These are phyloP conservation scores for Arxiozyma slooffiae DNA, from an alignment of 1,139 yeast species.

Conservation along the genomic window DNA sequence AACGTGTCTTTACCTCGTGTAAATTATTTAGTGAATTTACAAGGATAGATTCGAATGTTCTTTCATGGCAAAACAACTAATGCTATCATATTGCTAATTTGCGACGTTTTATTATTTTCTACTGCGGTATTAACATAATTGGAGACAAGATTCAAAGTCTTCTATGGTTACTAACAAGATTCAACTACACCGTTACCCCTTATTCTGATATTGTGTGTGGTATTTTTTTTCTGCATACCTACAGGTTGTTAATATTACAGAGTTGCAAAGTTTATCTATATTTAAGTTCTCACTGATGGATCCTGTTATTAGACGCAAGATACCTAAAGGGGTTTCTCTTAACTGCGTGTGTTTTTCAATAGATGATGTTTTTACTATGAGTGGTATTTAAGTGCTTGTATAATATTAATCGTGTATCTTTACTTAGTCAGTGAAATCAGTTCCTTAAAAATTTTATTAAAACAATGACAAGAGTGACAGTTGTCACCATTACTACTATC, in stretches of 20 bases:
- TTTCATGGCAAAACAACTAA: conserved; percentile 50
- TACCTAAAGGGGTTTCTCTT: conserved; percentile 88
- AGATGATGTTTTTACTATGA: conserved; percentile 68
- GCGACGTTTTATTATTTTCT: conserved; percentile 52
- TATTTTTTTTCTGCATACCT: conserved; percentile 74
- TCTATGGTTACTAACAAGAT: conserved; percentile 74
- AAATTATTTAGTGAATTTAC: too few species aligned
- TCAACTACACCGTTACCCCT: conserved; percentile 71
- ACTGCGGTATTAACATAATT: conserved; percentile 54
- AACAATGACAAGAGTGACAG: conserved; percentile 68
- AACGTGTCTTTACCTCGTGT: not conserved
- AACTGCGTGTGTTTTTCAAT: conserved; percentile 88
- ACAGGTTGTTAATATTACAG: conserved; percentile 75
- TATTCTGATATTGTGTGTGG: conserved; percentile 91
- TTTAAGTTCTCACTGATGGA: conserved; percentile 73
- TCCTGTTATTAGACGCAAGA: conserved; percentile 63
- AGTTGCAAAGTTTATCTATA: conserved; percentile 80
- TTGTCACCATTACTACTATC: conserved; percentile 73
- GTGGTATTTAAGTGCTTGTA: conserved; percentile 67
- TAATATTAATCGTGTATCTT: conserved; percentile 75
- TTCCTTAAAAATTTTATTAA: conserved; percentile 63
- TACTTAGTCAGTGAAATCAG: conserved; percentile 84
- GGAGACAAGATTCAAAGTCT: conserved; percentile 38
- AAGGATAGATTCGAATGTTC: conserved; percentile 4
- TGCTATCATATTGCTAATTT: conserved; percentile 69